Base-by-base conservation (phyloP, 2,329 filamentous ascomycete species). In the Nemania sp. region DNA sequence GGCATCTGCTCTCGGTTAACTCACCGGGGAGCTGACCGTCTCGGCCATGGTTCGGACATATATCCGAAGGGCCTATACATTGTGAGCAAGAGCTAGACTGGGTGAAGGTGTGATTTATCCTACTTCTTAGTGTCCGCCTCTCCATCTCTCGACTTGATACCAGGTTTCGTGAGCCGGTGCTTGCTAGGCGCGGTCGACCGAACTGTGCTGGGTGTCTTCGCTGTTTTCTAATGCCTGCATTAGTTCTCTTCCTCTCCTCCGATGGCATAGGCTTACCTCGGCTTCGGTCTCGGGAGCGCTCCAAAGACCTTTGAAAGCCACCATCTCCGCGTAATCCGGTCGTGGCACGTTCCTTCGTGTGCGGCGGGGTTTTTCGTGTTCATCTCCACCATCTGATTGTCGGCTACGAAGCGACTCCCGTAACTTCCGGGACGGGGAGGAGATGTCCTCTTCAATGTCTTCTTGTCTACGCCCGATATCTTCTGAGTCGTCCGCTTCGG, bases 1-100 rank as follows among this genome's bases (percentile, higher is more conserved):
- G 17, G 11, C 7, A 17, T n/a, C 17, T 10, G 21, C 2, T 25
- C 9, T 17, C 15, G 12, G 17, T 10, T 34, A 10, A 52, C 45
- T 67, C 34, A 71, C 32, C 66, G 66, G 13, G 72, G 71, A 40
- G 72, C 72, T 11, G 70, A 72, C n/a, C 72, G 64, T 65, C 72
- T 66, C 12, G 72, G 70, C 72, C 71, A 73, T 21, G 67, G 69
- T 50, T 72, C 72, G 6, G 67, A 71, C 32, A 65, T 68, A 52
- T 71, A 71, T 3, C 72, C 72, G 50, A 73, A 73, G 4, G 72
- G 72, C 45, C 72, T 73, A 39, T 11, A n/a, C 25, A 15, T 25
- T 42, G 63, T 61, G 49, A 69, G 63, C 29, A 25, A 35, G 32
- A n/a, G 39, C 17, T 43, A 11, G 35, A 39, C 11, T 12, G 35